Conservation (phyloP, 441 rosid genomes). For the Manihot esculenta region DNA sequence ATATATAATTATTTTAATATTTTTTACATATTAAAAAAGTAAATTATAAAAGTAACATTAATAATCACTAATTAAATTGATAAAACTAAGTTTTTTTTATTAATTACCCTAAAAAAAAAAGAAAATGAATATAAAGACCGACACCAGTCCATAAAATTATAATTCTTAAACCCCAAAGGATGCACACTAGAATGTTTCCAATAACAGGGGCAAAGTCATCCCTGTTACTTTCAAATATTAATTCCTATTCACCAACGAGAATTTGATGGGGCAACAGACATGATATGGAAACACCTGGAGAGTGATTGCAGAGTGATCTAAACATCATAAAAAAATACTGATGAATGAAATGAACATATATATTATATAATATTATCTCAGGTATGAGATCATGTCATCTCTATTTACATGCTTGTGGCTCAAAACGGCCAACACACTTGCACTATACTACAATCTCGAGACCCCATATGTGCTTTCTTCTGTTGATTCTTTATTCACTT, state of each 20-base stretch:
- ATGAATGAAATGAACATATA: conserved; percentile 47
- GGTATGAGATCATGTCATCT: conserved; percentile 33
- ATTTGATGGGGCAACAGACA: background rate
- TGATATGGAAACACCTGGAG: background rate
- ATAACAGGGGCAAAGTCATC: too few relatives aligned
- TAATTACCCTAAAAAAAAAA: too few relatives aligned
- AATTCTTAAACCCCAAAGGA: too few relatives aligned
- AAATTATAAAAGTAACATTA: too few relatives aligned
- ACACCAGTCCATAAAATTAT: too few relatives aligned
- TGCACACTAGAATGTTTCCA: too few relatives aligned
- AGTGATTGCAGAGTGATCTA: background rate
- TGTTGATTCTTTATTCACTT: conserved; percentile 32
- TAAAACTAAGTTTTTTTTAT: too few relatives aligned
- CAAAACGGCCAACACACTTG: conserved; percentile 28
- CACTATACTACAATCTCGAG: conserved; percentile 37
- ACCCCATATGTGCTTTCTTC: conserved; percentile 24
- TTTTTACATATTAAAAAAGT: too few relatives aligned
- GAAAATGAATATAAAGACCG: too few relatives aligned
- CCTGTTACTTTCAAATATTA: too few relatives aligned
- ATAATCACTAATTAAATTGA: too few relatives aligned
- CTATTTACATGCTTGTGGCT: conserved; percentile 40
- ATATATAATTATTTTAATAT: too few relatives aligned
- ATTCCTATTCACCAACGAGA: background rate
- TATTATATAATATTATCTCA: background rate
- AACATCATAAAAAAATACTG: conserved; percentile 27